These are phyloP conservation scores for Akanthomyces uredinophilus DNA, from an alignment of 2,329 filamentous ascomycete genomes.

Conservation along the genomic window DNA sequence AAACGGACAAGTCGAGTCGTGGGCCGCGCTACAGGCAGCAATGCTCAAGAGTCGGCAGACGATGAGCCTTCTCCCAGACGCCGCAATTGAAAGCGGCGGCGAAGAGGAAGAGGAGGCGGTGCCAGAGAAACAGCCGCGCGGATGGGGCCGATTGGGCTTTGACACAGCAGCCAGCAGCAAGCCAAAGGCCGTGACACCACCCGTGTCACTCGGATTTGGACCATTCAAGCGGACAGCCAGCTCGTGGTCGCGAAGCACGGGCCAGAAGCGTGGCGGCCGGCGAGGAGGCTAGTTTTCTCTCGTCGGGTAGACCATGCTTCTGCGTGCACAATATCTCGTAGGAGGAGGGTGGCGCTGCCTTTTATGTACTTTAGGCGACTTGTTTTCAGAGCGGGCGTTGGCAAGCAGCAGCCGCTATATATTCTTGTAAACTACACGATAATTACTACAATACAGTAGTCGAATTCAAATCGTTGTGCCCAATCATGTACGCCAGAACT, in stretches of 20 bases:
- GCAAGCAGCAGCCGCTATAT: background rate
- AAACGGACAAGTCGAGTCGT: constrained; percentile 55
- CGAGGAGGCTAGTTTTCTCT: constrained; percentile 16
- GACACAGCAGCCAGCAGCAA: background rate
- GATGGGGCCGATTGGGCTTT: background rate
- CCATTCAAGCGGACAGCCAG: constrained; percentile 14
- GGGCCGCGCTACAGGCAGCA: constrained; percentile 43
- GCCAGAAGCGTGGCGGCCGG: constrained; percentile 13
- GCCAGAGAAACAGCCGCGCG: constrained; percentile 7
- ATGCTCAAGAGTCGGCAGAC: constrained; percentile 29
- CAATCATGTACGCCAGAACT: background rate
- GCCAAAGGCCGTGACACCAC: constrained; percentile 2
- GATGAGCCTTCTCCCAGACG: background rate
- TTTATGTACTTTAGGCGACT: background rate
- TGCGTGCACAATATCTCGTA: background rate
- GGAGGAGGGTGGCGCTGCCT: background rate
- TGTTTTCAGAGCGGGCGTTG: background rate
- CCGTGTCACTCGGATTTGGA: constrained; percentile 11
- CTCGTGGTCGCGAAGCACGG: constrained; percentile 11
- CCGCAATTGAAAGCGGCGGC: background rate
- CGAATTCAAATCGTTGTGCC: background rate
- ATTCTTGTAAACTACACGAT: background rate
- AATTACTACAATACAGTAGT: background rate
- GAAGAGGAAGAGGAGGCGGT: background rate
- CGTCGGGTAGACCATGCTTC: background rate